Conservation (phyloP, 345 rosid species). For the Salix arbutifolia region DNA sequence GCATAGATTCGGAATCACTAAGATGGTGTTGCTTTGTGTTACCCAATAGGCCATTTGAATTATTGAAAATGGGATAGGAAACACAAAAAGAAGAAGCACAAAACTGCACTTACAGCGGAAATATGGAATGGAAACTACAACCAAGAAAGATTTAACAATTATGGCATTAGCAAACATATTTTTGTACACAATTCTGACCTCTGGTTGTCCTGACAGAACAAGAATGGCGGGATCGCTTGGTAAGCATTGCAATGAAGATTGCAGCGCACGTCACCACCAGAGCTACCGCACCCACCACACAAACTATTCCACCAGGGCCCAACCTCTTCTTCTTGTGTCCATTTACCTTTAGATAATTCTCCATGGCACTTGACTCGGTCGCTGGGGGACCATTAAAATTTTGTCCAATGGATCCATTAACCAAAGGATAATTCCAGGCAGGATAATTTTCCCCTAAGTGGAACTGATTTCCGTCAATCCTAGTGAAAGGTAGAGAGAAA, state of each 20-base stretch:
- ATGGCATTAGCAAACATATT: background rate
- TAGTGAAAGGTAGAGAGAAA: slow-evolving; percentile 25
- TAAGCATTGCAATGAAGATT: slow-evolving; percentile 40
- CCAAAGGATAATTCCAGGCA: slow-evolving; percentile 75
- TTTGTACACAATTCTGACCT: slow-evolving; percentile 37
- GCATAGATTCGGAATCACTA: background rate
- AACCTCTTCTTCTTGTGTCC: slow-evolving; percentile 43
- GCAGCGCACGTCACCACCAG: slow-evolving; percentile 53
- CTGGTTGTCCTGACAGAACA: slow-evolving; percentile 39
- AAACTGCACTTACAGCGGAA: no score
- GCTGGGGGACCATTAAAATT: slow-evolving; percentile 61
- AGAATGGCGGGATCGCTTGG: slow-evolving; percentile 32
- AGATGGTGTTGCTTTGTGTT: background rate
- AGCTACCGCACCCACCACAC: slow-evolving; percentile 54
- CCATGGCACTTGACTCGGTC: slow-evolving; percentile 66
- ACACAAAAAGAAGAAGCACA: no score
- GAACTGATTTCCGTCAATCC: slow-evolving; percentile 83
- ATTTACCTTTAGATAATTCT: slow-evolving; percentile 37
- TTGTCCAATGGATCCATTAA: slow-evolving; percentile 32
- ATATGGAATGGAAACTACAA: background rate
- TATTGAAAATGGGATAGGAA: background rate
- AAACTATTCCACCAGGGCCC: slow-evolving; percentile 57
- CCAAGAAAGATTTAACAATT: background rate
- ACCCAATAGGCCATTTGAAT: background rate
- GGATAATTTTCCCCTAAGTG: slow-evolving; percentile 47